These are phyloP conservation scores for Fusarium sp. DNA, from an alignment of 2,329 filamentous ascomycete genomes.

Conservation along the genomic window DNA sequence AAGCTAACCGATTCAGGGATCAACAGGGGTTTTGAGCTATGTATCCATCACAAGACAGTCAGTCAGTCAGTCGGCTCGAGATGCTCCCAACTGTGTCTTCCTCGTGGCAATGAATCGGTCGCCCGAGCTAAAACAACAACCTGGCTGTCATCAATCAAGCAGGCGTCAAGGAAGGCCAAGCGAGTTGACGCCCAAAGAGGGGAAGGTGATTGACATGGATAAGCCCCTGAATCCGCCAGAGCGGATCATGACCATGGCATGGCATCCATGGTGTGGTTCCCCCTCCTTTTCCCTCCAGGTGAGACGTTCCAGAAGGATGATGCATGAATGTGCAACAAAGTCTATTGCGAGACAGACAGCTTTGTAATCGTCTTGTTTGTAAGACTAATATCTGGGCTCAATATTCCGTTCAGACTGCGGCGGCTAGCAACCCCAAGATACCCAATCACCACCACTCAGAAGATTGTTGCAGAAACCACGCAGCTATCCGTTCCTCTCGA, in stretches of 20 bases:
- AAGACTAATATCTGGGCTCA: conserved; percentile 11
- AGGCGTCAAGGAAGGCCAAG: conserved; percentile 14
- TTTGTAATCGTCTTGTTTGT: background rate
- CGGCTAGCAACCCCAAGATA: conserved; percentile 18
- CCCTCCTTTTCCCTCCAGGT: conserved; percentile 17
- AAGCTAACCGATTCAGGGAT: conserved; percentile 32
- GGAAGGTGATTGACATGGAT: conserved; percentile 28
- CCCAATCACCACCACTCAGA: conserved; percentile 17
- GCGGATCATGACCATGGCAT: conserved; percentile 6
- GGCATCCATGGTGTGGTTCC: conserved; percentile 27
- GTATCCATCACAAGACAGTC: conserved; percentile 3
- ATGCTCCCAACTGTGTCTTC: too few relatives aligned
- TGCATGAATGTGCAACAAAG: conserved; percentile 33
- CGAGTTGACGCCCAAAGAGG: conserved; percentile 32
- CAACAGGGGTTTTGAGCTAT: conserved; percentile 26
- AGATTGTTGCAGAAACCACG: conserved; percentile 17
- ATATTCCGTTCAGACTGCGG: conserved; percentile 24
- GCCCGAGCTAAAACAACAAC: conserved; percentile 2
- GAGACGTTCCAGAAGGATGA: conserved; percentile 31
- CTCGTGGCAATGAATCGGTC: too few relatives aligned
- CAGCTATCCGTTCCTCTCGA: conserved; percentile 8
- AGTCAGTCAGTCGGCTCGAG: background rate
- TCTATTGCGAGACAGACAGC: background rate
- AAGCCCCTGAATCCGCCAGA: conserved; percentile 41
- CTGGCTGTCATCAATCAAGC: background rate